phyloP scores from a whole-genome alignment of 768 basidiomycete genomes.

The Amanita rubescens region DNA sequence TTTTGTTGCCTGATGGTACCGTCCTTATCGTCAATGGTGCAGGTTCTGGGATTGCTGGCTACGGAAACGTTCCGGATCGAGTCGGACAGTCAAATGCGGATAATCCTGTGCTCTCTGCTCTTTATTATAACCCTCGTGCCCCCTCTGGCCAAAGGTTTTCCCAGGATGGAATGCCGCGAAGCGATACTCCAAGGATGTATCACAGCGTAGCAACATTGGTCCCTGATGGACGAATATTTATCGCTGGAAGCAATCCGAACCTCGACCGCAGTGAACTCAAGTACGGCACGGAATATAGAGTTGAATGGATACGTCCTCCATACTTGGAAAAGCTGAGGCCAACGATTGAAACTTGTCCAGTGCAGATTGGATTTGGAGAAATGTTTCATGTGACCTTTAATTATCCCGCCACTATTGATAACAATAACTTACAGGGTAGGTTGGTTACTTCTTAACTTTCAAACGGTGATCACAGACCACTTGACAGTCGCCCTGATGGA shows the following conservation, averaged over 20 bases:
- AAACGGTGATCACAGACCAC: background rate
- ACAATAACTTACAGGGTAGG: constrained; percentile 40
- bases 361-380: constrained; percentile 37
- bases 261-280: constrained; percentile 63
- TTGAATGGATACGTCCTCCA: constrained; percentile 80
- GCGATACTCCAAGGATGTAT: constrained; percentile 67
- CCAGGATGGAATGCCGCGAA: constrained; percentile 48
- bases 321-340: constrained; percentile 67
- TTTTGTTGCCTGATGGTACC: constrained; percentile 71
- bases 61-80: constrained; percentile 63
- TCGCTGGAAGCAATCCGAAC: constrained; percentile 82
- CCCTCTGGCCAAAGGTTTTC: constrained; percentile 53
- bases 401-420: constrained; percentile 24
- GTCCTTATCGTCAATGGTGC: constrained; percentile 75
- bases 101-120: constrained; percentile 58
- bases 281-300: constrained; percentile 84
- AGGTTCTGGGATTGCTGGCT: constrained; percentile 65
- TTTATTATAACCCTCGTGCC: constrained; percentile 59
- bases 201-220: constrained; percentile 81
- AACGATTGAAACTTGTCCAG: constrained; percentile 27
- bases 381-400: constrained; percentile 38
- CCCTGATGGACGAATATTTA: constrained; percentile 64
- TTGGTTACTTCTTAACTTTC: background rate
- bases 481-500: constrained; percentile 68
- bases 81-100: constrained; percentile 76